Conservation (phyloP, 805 yeast species). For the Schwanniomyces yamadae region DNA sequence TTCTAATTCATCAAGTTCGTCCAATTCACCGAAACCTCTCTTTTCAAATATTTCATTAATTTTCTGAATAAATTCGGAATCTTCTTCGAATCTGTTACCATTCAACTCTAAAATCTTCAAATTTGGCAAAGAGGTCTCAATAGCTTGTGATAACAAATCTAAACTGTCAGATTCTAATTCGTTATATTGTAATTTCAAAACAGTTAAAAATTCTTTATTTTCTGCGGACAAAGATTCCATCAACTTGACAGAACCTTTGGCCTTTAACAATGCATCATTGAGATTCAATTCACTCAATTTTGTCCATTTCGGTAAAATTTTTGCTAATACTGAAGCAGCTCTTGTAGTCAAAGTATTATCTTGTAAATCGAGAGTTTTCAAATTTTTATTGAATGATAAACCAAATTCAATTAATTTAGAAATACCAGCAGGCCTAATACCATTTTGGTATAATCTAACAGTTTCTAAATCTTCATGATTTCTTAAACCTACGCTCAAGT, state of each 20-base stretch:
- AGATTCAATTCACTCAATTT: constrained; percentile 73
- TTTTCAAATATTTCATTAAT: constrained; percentile 63
- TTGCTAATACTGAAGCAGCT: constrained; percentile 53
- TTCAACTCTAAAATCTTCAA: constrained; percentile 76
- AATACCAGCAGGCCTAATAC: constrained; percentile 93
- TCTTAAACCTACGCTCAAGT: constrained; percentile 80
- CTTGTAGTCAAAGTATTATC: constrained; percentile 89
- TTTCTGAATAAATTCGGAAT: constrained; percentile 63
- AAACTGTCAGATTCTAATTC: constrained; percentile 74
- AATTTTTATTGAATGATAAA: constrained; percentile 55
- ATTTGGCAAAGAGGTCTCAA: constrained; percentile 54
- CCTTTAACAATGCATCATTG: constrained; percentile 84
- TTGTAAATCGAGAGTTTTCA: constrained; percentile 79
- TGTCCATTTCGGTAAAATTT: constrained; percentile 59
- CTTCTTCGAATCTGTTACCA: constrained; percentile 93
- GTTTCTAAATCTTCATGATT: constrained; percentile 72
- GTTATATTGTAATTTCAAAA: constrained; percentile 79
- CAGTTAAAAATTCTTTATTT: constrained; percentile 46
- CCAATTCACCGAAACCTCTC: constrained; percentile 79
- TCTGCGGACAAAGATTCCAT: constrained; percentile 46
- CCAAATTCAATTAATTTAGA: constrained; percentile 72
- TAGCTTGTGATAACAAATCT: constrained; percentile 53
- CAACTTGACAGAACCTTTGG: constrained; percentile 65
- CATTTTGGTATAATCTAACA: constrained; percentile 88
- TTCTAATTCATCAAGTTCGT: constrained; percentile 93